Conservation (phyloP, 1,284 basidiomycete genomes). For the Apiotrichum sp. region DNA sequence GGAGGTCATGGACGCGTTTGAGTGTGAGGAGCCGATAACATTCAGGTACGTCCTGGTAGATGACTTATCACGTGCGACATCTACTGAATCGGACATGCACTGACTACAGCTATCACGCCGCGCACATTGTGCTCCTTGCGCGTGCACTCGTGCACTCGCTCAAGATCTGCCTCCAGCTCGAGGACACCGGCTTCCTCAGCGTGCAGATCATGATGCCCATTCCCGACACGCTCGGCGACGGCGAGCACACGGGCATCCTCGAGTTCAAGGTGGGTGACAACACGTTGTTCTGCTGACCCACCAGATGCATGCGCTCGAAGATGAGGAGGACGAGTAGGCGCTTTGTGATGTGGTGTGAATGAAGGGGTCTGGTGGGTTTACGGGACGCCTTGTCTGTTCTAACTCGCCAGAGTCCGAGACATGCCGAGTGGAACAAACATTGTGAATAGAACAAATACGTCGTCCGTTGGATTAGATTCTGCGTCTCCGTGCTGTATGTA, state of each 20-base stretch:
- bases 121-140: conserved; percentile 62
- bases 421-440: no score
- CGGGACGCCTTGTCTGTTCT: no score
- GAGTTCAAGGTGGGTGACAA: conserved; percentile 66
- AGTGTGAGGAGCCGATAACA: conserved; percentile 61
- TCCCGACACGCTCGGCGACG: conserved; percentile 43
- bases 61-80: no score
- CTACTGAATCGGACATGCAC: background rate
- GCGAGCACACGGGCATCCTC: conserved; percentile 59
- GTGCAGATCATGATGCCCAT: conserved; percentile 78
- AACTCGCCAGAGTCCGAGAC: no score
- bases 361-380: background rate
- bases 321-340: conserved; percentile 21
- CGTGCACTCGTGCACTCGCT: conserved; percentile 70
- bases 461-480: no score
- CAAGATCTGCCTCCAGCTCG: conserved; percentile 79
- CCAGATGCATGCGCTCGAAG: conserved; percentile 41
- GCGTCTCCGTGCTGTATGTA: no score
- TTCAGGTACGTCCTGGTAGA: conserved; percentile 58
- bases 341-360: background rate
- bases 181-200: conserved; percentile 68
- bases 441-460: no score
- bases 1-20: conserved; percentile 81
- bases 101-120: conserved; percentile 64
- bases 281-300: background rate